A percentile compares a stretch with the other conserved stretches of the same genome.
Evolutionary conservation across 306 rosid genomes (phyloP).

Genomic region (Crataegus laevigata): DNA sequence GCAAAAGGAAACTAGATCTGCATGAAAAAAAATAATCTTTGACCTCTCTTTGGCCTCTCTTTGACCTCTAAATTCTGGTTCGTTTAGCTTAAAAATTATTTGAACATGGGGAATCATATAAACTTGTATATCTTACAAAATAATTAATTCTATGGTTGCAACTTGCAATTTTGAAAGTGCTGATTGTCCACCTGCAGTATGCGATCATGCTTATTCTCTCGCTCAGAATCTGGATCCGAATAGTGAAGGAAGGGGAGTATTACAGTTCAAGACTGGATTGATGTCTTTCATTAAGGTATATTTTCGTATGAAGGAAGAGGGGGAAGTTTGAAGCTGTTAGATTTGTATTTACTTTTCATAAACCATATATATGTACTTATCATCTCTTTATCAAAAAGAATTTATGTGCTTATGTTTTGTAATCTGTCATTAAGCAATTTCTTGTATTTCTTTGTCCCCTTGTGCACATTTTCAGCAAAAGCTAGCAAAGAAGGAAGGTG

Average conservation of each 20-base stretch:
- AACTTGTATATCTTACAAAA: neutral
- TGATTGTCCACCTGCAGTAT: slow-evolving; percentile 49
- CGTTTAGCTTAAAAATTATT: neutral
- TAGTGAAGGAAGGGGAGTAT: slow-evolving; percentile 95
- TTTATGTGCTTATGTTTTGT: no score
- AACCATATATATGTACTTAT: neutral
- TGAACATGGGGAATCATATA: neutral
- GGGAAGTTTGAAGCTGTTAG: neutral
- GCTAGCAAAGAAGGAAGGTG: slow-evolving; percentile 73
- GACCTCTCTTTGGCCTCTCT: neutral
- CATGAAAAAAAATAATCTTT: neutral
- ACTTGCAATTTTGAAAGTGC: neutral
- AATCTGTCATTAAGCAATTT: no score
- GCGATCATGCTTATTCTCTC: slow-evolving; percentile 88
- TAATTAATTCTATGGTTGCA: neutral
- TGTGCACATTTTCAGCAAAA: slow-evolving; percentile 67
- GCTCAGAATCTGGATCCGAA: slow-evolving; percentile 91
- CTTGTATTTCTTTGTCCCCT: slow-evolving; percentile 14
- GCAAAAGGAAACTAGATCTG: neutral
- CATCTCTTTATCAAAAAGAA: no score
- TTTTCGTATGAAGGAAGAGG: neutral
- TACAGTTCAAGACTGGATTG: slow-evolving; percentile 95
- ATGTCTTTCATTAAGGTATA: slow-evolving; percentile 94
- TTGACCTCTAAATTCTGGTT: neutral
- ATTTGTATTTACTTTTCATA: neutral